phyloP scores from a whole-genome alignment of 2,329 filamentous ascomycete species.

The Colletotrichum somersetense region DNA sequence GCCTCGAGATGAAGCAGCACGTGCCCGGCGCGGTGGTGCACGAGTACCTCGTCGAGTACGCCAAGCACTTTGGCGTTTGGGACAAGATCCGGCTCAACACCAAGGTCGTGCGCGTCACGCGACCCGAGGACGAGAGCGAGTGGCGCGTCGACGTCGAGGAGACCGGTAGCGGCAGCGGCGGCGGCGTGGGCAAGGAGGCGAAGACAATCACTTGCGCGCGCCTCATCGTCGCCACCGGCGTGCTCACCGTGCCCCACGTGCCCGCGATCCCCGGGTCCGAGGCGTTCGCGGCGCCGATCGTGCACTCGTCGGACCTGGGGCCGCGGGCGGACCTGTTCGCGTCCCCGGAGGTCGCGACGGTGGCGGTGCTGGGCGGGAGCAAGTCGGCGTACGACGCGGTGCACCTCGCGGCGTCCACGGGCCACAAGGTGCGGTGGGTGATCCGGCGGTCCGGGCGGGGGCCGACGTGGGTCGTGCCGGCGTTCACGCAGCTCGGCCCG shows the following conservation, averaged over 20 bases:
- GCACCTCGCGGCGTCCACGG: constrained; percentile 67
- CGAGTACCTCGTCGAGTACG: constrained; percentile 68
- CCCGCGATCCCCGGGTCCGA: constrained; percentile 64
- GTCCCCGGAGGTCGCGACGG: constrained; percentile 52
- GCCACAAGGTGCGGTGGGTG: constrained; percentile 68
- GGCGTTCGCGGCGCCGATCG: constrained; percentile 64
- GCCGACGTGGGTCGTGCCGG: constrained; percentile 63
- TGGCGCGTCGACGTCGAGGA: constrained; percentile 47
- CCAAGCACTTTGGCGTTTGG: constrained; percentile 64
- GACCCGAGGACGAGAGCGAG: constrained; percentile 49
- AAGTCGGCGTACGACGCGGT: constrained; percentile 75
- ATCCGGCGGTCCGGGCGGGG: constrained; percentile 70
- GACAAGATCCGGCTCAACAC: constrained; percentile 63
- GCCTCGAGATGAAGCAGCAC: constrained; percentile 53
- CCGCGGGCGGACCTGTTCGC: constrained; percentile 47
- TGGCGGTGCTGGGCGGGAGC: constrained; percentile 69
- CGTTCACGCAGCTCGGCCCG: constrained; percentile 63
- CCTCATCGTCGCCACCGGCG: constrained; percentile 72
- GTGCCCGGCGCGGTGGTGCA: constrained; percentile 69
- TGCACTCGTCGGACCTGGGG: constrained; percentile 69
- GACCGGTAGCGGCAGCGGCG: background rate
- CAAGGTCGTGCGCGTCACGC: constrained; percentile 62
- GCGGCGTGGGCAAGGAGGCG: background rate
- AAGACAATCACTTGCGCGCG: constrained; percentile 54
- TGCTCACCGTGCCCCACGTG: constrained; percentile 69